Evolutionary conservation across 176 grass and related monocot genomes (phyloP).

Genomic region (Puccinellia tenuiflora): DNA sequence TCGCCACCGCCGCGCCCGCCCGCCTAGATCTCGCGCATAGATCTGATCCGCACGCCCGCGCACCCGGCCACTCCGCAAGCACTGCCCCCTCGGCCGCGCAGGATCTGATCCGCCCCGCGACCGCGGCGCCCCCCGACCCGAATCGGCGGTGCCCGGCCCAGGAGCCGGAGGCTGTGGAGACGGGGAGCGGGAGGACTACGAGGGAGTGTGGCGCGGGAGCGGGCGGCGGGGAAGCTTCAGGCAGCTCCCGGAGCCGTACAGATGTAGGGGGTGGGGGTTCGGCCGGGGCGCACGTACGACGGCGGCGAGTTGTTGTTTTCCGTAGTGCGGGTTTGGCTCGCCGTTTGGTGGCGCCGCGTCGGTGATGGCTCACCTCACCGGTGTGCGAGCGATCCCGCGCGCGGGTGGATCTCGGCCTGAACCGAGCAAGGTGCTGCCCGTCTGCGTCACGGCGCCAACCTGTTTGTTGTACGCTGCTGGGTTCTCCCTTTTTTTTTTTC

Average conservation of each 20-base stretch:
- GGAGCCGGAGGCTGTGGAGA: neutral
- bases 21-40: conserved; percentile 47
- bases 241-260: conserved; percentile 23
- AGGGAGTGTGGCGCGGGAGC: neutral
- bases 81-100: neutral
- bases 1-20: neutral
- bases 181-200: neutral
- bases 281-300: conserved; percentile 31
- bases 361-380: conserved; percentile 28
- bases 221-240: conserved; percentile 9
- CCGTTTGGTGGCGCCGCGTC: conserved; percentile 40
- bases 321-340: conserved; percentile 34
- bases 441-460: neutral
- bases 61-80: neutral
- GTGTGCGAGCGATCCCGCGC: conserved; percentile 20
- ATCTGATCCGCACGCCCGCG: conserved; percentile 36
- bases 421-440: neutral
- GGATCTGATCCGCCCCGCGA: conserved; percentile 17
- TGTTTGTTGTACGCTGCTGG: neutral
- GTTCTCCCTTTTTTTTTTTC: too few species aligned
- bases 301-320: neutral
- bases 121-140: neutral
- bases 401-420: conserved; percentile 33
- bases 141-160: neutral
- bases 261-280: conserved; percentile 2